Evolutionary conservation across 176 grass and related monocot species (phyloP), one percentile per base, ranked within the genome.

Genomic region (Cenchrus americanus): DNA sequence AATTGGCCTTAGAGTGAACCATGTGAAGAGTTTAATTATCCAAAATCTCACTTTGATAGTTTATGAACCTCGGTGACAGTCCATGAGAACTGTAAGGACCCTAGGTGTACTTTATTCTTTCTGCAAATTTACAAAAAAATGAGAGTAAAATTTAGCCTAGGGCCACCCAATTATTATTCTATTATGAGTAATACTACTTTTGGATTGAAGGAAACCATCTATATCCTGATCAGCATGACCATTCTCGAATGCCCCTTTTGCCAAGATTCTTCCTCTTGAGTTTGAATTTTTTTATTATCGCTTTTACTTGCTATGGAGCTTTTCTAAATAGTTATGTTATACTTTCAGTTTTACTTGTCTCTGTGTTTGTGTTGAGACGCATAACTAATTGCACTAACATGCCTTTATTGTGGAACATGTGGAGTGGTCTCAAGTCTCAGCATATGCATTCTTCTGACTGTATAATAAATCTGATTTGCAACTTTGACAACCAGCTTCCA

Each of bases 241-340:
- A 51, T 43, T 80, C 40, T 80, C 5, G 4, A 73, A 7, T 54
- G 34, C 34, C 34, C 34, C 34, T 32, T 22, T 76, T 53, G 51
- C 6, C 5, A 76, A 55, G 17, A 75, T 75, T 27, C 27, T 27
- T 27, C 6, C 57, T 64, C 47, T 17, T 66, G 48, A 17, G 14
- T 80, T 80, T 86, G 32, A 52, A 63, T 55, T 80, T 10, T n/a
- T 47, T 44, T 69, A 37, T 27, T 66, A 83, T 63, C 53, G 23
- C n/a, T 61, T 55, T 72, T 71, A 77, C 50, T 67, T 57, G 15
- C 32, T 19, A 86, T 65, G 30, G 22, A 65, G 9, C 30, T 57
- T 64, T 8, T 49, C 4, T 5, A 34, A 86, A 79, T 26, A 42
- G 15, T 71, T 71, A 73, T 86, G 54, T 69, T 42, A n/a, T 22